Evolutionary conservation across 2,329 filamentous ascomycete species (phyloP), one percentile per base, ranked within the genome.

Genomic region (Aureobasidium lini): DNA sequence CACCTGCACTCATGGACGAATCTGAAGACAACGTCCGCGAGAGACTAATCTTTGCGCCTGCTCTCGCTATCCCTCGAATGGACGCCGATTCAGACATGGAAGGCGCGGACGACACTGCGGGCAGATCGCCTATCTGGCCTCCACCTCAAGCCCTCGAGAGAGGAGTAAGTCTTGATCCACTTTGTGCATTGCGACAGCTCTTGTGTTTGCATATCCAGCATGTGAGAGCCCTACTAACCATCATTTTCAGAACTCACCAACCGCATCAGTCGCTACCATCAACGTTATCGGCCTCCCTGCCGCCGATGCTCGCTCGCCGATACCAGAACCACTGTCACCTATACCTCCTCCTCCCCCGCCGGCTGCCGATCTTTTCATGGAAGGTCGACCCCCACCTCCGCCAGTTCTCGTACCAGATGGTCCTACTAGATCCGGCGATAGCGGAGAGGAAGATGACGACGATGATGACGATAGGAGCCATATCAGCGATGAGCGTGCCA

Each of bases 401-500:
- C 29, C 37, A 23, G 47, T 31, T 9, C 8, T 37, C 10, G 28
- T 23, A 5, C 42, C 32, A 4, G 23, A 23, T 23, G 18, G 5
- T 6, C 9, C 56, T 3, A 36, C 28, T 31, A 9, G 28, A 15
- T 11, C 48, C 3, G 71, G 68, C 31, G 70, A 48, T 1, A 42
- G 40, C 5, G 62, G 67, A 28, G 63, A 63, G 28, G 61, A 61
- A 37, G 65, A 68, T 3, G 62, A 62, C 6, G 70, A 67, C 11
- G 61, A 64, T 36, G 67, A 66, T n/a, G 68, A 66, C 10, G 64
- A 60, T 18, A 74, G 60, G 13, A 47, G 50, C 16, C 59, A 57
- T 43, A 31, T 53, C 31, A 44, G 50, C 32, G 62, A 64, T 18
- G 64, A 66, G 34, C 63, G 64, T 0, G 68, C 69, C 39, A 68